Evolutionary conservation across 2,329 filamentous ascomycete genomes (phyloP), one percentile per base, ranked within the genome.

Genomic region (Trichoderma brevicompactum): DNA sequence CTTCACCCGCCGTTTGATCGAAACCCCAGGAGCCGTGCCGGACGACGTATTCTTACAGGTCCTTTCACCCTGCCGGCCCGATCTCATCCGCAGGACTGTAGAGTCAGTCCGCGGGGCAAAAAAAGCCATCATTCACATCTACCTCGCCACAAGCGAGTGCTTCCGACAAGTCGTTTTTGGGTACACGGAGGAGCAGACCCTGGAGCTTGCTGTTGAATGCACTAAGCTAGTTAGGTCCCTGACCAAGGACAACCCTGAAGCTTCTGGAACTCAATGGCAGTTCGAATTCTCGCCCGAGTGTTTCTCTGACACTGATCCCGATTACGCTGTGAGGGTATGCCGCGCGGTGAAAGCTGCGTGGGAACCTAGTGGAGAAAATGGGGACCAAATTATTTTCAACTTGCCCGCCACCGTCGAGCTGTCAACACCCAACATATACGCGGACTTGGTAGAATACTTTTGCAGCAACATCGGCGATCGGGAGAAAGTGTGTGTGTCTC

Each of bases 371-470:
- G 54, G n/a, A 34, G 54, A n/a, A 46, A n/a, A 23, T 36, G 41
- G 54, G 28, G 54, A 58, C 54, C 54, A 58, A 34, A 58, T 58
- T 40, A 58, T 58, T 40, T 58, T 58, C 54, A 58, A 58, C 41
- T 8, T 58, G 54, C 54, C 54, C 15, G 54, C 54, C 15, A 58
- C 54, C 15, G 54, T 58, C 54, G 54, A 58, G 41, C 41, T 58
- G 5, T 36, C 54, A 34, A 58, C 54, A 13, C 54, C 54, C n/a
- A 58, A 58, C 7, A 13, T 58, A 13, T 58, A 58, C 28, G 54
- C 54, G 12, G 54, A 58, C 28, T 32, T 58, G 54, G 41, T 58
- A 8, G 54, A 58, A 28, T 46, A 58, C 23, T 58, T 58, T 10
- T 17, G 23, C 10, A 46, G 7, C 54, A 58, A 58, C 54, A 58